Conservation (phyloP, 768 basidiomycete species). For the Panellus pusillus region DNA sequence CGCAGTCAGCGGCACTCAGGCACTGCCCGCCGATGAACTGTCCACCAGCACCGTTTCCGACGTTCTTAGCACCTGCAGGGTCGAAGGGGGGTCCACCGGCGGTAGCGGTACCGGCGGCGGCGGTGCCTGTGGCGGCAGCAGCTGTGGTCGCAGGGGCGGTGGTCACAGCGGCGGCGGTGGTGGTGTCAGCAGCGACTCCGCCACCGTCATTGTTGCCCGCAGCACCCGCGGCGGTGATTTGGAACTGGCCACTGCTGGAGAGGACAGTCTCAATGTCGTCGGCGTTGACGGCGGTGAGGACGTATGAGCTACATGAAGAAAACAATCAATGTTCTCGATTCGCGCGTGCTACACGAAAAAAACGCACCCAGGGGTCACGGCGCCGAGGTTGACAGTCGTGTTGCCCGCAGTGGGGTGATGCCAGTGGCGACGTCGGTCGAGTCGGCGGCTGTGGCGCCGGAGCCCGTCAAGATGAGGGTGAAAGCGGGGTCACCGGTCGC, state of each 20-base stretch:
- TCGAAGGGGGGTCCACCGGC: background rate
- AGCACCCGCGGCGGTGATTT: background rate
- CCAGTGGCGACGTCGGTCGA: background rate
- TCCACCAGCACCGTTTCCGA: background rate
- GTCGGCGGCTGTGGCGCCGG: background rate
- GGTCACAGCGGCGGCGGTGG: background rate
- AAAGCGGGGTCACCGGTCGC: constrained; percentile 7
- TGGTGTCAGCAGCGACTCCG: background rate
- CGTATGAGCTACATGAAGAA: background rate
- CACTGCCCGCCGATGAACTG: too few species aligned
- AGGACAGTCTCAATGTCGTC: background rate
- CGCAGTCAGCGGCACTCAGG: too few species aligned
- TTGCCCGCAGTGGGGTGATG: background rate
- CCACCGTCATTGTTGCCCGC: background rate
- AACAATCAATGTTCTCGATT: too few species aligned
- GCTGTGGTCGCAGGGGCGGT: background rate
- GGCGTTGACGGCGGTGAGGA: background rate
- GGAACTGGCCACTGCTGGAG: background rate
- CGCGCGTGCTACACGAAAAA: background rate
- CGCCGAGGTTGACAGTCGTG: background rate
- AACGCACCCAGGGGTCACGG: constrained; percentile 8
- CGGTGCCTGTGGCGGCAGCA: background rate
- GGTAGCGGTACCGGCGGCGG: background rate
- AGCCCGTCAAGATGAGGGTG: background rate
- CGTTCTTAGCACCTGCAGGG: background rate